Evolutionary conservation across 345 rosid species (phyloP).

Genomic region (Rhizophora mangle): DNA sequence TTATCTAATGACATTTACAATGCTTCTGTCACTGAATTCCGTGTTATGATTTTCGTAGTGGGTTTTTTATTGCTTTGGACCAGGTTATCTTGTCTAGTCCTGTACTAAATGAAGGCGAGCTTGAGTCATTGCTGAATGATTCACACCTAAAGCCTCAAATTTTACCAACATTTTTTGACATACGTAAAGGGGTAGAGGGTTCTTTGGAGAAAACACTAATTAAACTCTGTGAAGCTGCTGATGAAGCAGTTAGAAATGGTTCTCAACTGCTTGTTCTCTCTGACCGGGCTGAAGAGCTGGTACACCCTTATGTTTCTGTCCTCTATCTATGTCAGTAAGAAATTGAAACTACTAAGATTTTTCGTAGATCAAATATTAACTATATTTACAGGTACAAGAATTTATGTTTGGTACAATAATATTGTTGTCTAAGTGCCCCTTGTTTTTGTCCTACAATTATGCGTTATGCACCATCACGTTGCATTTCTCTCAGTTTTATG

Average conservation of each 20-base stretch:
- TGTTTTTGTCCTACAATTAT: background rate
- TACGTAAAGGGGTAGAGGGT: conserved; percentile 87
- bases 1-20: conserved; percentile 10
- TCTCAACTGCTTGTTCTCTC: conserved; percentile 91
- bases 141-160: conserved; percentile 57
- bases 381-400: background rate
- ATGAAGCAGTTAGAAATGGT: conserved; percentile 96
- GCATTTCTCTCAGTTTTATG: too few species aligned
- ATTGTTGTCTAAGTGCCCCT: background rate
- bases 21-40: conserved; percentile 4
- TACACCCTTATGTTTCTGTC: conserved; percentile 18
- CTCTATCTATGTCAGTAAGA: too few species aligned
- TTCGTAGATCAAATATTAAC: too few species aligned
- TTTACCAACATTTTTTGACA: conserved; percentile 77
- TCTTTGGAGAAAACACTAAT: conserved; percentile 69
- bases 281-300: conserved; percentile 74
- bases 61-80: conserved; percentile 15
- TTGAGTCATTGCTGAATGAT: conserved; percentile 77
- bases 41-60: background rate
- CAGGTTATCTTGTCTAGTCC: conserved; percentile 87
- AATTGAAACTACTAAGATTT: too few species aligned
- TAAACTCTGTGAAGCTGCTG: conserved; percentile 91
- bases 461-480: too few species aligned
- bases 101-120: conserved; percentile 82
- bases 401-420: background rate